Conservation (phyloP, 2,329 filamentous ascomycete species). For the Colletotrichum neosansevieriae region DNA sequence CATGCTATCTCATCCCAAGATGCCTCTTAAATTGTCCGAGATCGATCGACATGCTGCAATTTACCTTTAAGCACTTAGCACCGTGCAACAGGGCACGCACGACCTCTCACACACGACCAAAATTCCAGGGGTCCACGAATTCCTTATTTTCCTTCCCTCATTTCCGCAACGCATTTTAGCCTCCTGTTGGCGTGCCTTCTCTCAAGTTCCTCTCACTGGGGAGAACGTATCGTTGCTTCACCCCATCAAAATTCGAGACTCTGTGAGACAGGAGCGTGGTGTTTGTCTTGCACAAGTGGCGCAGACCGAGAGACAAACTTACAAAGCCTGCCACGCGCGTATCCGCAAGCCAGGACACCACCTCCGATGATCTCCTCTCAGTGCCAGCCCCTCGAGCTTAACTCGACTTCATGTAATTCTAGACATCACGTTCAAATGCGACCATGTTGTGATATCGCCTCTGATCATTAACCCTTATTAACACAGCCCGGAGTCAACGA, state of each 20-base stretch:
- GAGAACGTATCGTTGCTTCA: background rate
- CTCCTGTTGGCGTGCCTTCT: background rate
- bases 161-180: conserved; percentile 19
- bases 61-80: conserved; percentile 9
- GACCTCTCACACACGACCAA: background rate
- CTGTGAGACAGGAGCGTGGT: conserved; percentile 19
- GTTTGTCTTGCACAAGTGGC: conserved; percentile 23
- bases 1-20: conserved; percentile 33
- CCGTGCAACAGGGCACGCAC: conserved; percentile 9
- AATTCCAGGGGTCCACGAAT: conserved; percentile 15
- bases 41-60: conserved; percentile 38
- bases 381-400: conserved; percentile 29
- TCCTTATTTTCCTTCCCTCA: conserved; percentile 17
- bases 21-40: conserved; percentile 38
- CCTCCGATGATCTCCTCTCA: background rate
- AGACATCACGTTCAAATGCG: conserved; percentile 8
- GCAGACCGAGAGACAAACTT: background rate
- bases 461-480: background rate
- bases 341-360: background rate
- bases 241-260: background rate
- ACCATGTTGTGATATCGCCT: background rate
- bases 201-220: background rate
- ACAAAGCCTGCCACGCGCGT: conserved; percentile 1
- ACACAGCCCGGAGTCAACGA: conserved; percentile 1
- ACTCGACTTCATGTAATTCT: conserved; percentile 34